phyloP scores from a whole-genome alignment of 768 basidiomycete species.

The Lentinula boryana region DNA sequence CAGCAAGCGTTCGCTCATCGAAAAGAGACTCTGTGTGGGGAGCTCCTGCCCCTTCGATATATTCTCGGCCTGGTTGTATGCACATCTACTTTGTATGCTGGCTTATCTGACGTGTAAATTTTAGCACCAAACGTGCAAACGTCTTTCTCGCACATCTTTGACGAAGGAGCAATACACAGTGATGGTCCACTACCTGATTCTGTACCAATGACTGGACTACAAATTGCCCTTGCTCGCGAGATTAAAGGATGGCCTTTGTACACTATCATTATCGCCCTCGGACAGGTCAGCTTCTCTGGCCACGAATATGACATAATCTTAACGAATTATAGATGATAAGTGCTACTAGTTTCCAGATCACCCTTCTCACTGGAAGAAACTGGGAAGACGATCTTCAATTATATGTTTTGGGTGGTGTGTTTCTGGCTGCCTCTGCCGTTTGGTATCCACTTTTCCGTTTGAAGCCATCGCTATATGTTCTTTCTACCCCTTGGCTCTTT shows the following conservation, averaged over 20 bases:
- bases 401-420: conserved; percentile 88
- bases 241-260: conserved; percentile 87
- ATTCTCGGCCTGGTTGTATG: conserved; percentile 75
- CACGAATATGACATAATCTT: neutral
- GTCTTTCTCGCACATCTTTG: conserved; percentile 67
- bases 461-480: conserved; percentile 83
- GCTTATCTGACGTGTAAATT: conserved; percentile 87
- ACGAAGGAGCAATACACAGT: conserved; percentile 27
- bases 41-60: conserved; percentile 53
- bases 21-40: conserved; percentile 81
- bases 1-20: conserved; percentile 76
- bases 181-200: conserved; percentile 42
- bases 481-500: conserved; percentile 87
- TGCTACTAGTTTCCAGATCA: conserved; percentile 94
- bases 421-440: conserved; percentile 77
- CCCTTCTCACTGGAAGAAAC: conserved; percentile 81
- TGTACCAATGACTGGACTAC: conserved; percentile 76
- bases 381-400: conserved; percentile 76
- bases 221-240: conserved; percentile 79
- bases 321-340: conserved; percentile 57
- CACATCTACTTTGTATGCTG: conserved; percentile 27
- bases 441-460: conserved; percentile 91
- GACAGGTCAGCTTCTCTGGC: conserved; percentile 47
- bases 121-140: conserved; percentile 50
- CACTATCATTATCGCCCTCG: conserved; percentile 81